Base-by-base conservation (phyloP, 768 basidiomycete genomes). In the Leccinellum albellum region DNA sequence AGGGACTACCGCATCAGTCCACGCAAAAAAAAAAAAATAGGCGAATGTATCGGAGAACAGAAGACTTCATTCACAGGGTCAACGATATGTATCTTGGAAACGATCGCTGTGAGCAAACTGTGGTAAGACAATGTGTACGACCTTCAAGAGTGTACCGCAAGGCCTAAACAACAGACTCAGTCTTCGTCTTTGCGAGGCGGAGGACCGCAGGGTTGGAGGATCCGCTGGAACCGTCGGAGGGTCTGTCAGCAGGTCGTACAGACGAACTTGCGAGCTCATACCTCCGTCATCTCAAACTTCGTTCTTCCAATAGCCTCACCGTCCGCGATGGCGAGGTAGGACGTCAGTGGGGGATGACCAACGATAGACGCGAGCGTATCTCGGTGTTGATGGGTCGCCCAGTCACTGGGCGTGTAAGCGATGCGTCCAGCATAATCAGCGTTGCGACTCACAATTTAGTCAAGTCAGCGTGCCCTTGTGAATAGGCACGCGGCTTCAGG, bases 211-310 rank as follows among this genome's bases (percentile, higher is more conserved):
- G 94, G 94, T 69, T 95, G 93, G 17, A 97, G 81, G 93, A 95
- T 95, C 54, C 88, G 83, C 94, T 96, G 55, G 37, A 58, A 26
- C 32, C 32, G 26, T 26, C 26, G 26, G 32, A 35, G 35, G 47
- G 6, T 20, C 28, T 21, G 55, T 68, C 10, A 65, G 74, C 66
- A 28, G 75, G 33, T 17, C 6, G 13, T 75, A 21, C 4, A 33
- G 29, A 54, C 50, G 31, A 21, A 35, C 17, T 6, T 13, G 7
- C 35, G 31, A 21, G 52, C 13, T 37, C 70, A 20, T 57, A 95
- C 96, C 88, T 98, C 95, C 1, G 91, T 87, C 87, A 97, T 88
- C 76, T 99, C 96, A 68, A 97, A 98, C 68, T 84, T 93, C 3
- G 87, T 78, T 44, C 97, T 77, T 9, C 91, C 97, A 54, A 88